Evolutionary conservation across 192 early-diverging fungal species (phyloP).

Genomic region (Entomortierella beljakovae): DNA sequence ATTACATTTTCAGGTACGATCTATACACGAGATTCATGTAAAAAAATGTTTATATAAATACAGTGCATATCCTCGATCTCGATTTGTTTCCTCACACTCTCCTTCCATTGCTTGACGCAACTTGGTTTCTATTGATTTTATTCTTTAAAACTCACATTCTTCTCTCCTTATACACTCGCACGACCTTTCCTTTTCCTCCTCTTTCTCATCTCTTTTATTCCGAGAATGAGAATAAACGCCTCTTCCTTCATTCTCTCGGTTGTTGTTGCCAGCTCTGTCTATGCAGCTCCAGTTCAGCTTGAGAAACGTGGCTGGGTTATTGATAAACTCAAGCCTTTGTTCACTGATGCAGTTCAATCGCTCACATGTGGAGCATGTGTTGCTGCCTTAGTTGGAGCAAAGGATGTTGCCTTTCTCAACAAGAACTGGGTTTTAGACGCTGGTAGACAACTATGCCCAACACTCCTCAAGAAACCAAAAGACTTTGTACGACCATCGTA

Average conservation of each 20-base stretch:
- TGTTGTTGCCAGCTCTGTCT: constrained; percentile 13
- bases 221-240: constrained; percentile 15
- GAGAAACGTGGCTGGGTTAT: constrained; percentile 25
- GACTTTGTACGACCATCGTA: constrained; percentile 18
- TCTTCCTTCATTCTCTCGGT: constrained; percentile 24
- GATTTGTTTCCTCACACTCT: neutral
- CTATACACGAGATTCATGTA: neutral
- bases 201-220: neutral
- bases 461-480: constrained; percentile 3
- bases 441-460: constrained; percentile 15
- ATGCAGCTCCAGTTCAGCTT: constrained; percentile 21
- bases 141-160: too few species aligned
- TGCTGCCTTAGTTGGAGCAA: constrained; percentile 10
- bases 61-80: neutral
- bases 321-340: constrained; percentile 21
- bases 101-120: neutral
- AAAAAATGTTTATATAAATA: neutral
- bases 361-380: constrained; percentile 32
- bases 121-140: neutral
- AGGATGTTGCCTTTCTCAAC: constrained; percentile 30
- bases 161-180: too few species aligned
- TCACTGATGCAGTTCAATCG: constrained; percentile 22
- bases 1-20: neutral
- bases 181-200: neutral
- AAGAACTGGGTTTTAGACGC: constrained; percentile 25